phyloP scores from a whole-genome alignment of 768 basidiomycete genomes.

The Podaxis carcinomalis region DNA sequence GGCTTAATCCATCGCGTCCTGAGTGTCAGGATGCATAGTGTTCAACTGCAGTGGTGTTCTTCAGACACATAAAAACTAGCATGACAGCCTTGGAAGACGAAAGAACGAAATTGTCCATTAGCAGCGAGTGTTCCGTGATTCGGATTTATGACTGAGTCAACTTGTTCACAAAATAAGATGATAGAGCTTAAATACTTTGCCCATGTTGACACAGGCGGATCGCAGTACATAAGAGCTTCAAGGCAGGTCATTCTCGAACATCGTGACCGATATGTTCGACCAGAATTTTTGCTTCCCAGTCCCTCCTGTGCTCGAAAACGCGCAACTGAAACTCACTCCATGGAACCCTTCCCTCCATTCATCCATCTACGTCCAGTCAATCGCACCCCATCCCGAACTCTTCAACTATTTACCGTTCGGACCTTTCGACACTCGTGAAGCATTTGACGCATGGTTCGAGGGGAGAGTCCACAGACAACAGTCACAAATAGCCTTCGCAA shows the following conservation, averaged over 20 bases:
- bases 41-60: no score
- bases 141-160: no score
- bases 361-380: conserved; percentile 34
- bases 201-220: background rate
- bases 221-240: background rate
- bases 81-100: no score
- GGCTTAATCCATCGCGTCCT: no score
- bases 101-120: no score
- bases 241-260: background rate
- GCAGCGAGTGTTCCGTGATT: no score
- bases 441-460: conserved; percentile 30
- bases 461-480: conserved; percentile 29
- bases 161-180: no score
- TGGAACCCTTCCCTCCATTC: conserved; percentile 33
- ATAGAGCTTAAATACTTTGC: no score
- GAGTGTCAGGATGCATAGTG: no score
- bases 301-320: conserved; percentile 38
- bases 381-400: conserved; percentile 38
- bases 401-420: conserved; percentile 48
- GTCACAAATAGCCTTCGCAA: conserved; percentile 39
- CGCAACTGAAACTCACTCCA: conserved; percentile 42
- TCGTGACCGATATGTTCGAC: conserved; percentile 17
- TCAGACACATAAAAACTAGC: no score
- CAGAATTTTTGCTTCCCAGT: conserved; percentile 50
- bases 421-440: conserved; percentile 38